These are phyloP conservation scores for Vigna angularis DNA, from an alignment of 306 rosid genomes.

Conservation along the genomic window DNA sequence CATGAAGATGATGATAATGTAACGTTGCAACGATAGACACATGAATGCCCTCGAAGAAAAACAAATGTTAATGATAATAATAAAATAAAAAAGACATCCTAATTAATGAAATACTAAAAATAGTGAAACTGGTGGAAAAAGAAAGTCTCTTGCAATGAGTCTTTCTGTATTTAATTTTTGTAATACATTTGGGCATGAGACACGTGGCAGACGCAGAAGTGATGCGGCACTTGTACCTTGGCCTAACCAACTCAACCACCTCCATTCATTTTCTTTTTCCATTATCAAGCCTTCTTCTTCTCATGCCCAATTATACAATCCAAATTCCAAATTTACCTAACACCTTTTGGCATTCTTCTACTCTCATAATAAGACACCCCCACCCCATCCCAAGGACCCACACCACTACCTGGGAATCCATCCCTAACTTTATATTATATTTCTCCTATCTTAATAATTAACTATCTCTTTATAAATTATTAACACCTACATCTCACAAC, in stretches of 20 bases:
- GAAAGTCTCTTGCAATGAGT: background rate
- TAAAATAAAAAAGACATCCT: background rate
- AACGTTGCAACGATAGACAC: too few species aligned
- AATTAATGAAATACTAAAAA: background rate
- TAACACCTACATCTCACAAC: background rate
- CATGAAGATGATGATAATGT: too few species aligned
- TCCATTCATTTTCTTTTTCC: constrained; percentile 15
- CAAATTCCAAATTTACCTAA: constrained; percentile 44
- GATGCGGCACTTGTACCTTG: constrained; percentile 36
- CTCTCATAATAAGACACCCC: background rate
- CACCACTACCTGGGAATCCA: background rate
- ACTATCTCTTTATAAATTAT: background rate
- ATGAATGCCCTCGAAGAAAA: too few species aligned
- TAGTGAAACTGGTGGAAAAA: background rate
- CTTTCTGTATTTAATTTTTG: background rate
- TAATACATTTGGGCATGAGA: background rate
- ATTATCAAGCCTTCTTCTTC: constrained; percentile 2
- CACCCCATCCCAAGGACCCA: constrained; percentile 7
- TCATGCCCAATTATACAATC: constrained; percentile 4
- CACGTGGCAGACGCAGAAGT: constrained; percentile 49
- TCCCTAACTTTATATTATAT: constrained; percentile 6
- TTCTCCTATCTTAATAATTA: background rate
- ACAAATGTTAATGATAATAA: too few species aligned
- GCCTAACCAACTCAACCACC: constrained; percentile 51
- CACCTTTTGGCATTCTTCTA: background rate